Evolutionary conservation across 306 rosid species (phyloP).

Genomic region (Macrotyloma uniflorum): DNA sequence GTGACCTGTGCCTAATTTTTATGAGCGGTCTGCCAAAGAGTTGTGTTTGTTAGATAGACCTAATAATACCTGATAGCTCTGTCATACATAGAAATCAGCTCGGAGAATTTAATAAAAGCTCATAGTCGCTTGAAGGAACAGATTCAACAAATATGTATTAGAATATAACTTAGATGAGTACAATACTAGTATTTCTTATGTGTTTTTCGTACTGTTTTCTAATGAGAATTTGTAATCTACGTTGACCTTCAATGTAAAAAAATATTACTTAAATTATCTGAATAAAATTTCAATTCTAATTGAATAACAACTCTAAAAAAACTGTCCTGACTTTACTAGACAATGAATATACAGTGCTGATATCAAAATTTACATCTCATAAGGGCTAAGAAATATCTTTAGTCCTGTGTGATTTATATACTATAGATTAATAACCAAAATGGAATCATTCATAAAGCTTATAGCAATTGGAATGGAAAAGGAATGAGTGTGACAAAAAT

Average conservation of each 20-base stretch:
- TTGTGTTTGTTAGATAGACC: slow-evolving; percentile 25
- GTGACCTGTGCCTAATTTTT: not conserved
- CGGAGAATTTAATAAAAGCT: slow-evolving; percentile 1
- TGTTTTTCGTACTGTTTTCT: not conserved
- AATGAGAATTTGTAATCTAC: not conserved
- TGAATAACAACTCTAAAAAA: not conserved
- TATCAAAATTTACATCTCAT: not conserved
- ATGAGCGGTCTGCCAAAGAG: not conserved
- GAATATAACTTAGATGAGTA: not conserved
- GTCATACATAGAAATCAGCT: not conserved
- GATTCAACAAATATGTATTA: not conserved
- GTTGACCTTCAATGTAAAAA: not conserved
- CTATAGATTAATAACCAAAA: not conserved
- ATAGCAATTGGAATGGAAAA: not conserved
- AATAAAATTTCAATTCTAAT: not conserved
- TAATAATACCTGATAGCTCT: not conserved
- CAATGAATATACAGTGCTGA: not conserved
- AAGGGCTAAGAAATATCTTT: not conserved
- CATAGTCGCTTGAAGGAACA: not conserved
- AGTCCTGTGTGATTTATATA: not conserved
- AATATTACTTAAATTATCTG: not conserved
- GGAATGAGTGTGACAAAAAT: not conserved
- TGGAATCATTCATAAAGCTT: not conserved
- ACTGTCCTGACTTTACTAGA: not conserved
- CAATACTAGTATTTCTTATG: not conserved